Evolutionary conservation across 1,284 basidiomycete species (phyloP), one percentile per base, ranked within the genome.

Genomic region (Albatrellus sp.): DNA sequence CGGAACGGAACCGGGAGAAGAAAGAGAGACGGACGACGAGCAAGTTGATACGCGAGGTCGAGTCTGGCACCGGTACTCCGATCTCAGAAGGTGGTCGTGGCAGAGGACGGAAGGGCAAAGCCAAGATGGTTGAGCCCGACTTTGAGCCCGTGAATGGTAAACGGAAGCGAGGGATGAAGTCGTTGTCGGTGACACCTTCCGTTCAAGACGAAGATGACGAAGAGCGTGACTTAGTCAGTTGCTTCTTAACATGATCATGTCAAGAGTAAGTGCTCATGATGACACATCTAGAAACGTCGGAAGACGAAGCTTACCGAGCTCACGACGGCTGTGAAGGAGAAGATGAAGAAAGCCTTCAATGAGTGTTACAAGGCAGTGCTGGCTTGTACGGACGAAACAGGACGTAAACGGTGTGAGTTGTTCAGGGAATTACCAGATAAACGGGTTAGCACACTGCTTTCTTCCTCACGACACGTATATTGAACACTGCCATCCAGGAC

Each of bases 311-410:
- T 54, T 45, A 59, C 58, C 42, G 82, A 84, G 34, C 16, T n/a
- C 13, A 53, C 81, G 14, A 56, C 74, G 29, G 69, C 66, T 14
- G 57, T 77, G 39, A 75, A 78, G 42, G 81, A 88, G 33, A 77
- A 75, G 57, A 81, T 92, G 82, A 90, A 90, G 67, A 83, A 82
- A 54, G 77, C 82, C 5, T 90, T 92, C 63, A 77, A 78, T 47
- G 82, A 85, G 51, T 84, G 85, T 58, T 76, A 86, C 59, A 77
- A 78, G 48, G 82, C 87, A n/a, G 82, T 92, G 24, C 66, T 84
- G 46, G 73, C 70, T 45, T 82, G 83, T 52, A 76, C 84, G 54
- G 85, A 86, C 50, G 73, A 76, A 3, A 74, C 71, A 37, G 82
- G 83, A 44, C 77, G 87, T 48, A 79, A 80, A 56, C 81, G 88